Base-by-base conservation (phyloP, 768 basidiomycete species). In the Termitomyces sp. region DNA sequence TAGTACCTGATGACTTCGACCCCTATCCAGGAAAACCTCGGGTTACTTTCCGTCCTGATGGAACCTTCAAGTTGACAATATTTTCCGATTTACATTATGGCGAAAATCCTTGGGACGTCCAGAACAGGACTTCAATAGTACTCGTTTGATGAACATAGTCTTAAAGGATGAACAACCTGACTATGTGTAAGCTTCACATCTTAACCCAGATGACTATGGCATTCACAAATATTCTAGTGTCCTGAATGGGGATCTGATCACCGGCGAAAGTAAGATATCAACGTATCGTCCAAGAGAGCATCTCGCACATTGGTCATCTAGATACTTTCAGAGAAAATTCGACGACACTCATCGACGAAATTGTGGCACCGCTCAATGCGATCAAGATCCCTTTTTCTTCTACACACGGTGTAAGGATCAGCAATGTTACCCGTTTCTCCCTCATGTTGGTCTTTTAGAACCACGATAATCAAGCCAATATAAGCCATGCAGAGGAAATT, bases 31-130 rank as follows among this genome's bases (percentile, higher is more conserved):
- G 57, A 17, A 76, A 76, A 52, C 70, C 70, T 2, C 78, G 79
- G 12, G 59, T 89, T 15, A 76, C 74, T 1, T 90, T 89, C 68
- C 72, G 73, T 8, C 31, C 66, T 0, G 78, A 86, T 64, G 84
- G 82, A 2, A 80, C 80, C 1, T 87, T 91, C 76, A 89, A 87
- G 68, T 62, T 91, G 46, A 85, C 82, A 14, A 75, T 89, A 6
- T 88, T 90, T 66, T 87, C 86, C 7, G 89, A 91, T 62, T 68
- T 89, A 31, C 88, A 90, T 64, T 89, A 78, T 58, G 88, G 89
- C 28, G 88, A 90, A 68, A 85, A 87, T 61, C 85, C 86, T 8
- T 85, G 83, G 81, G 83, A 84, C 53, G 67, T 0, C 82, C 83
- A 19, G 71, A 77, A 60, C 85, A 90, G 62, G 89, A 91, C 58